Percentiles rank a stretch among this genome's conserved stretches.
Conservation (phyloP, 352 stramenopile genomes). For the Phytophthora pisi region DNA sequence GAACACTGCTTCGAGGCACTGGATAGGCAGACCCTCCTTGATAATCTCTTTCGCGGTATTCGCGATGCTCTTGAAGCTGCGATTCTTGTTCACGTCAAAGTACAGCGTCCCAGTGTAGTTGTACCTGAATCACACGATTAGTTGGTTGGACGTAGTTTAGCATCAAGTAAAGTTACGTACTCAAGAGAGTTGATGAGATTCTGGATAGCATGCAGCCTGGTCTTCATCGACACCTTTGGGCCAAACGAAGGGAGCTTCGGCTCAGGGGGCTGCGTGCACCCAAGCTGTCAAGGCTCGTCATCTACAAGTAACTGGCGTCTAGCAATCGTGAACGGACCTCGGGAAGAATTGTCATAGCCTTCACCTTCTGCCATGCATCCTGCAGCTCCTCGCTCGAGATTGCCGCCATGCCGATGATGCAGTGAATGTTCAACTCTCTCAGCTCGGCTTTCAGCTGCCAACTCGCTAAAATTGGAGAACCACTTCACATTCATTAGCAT, state of each 20-base stretch:
- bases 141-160: background rate
- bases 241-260: conserved; percentile 67
- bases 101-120: conserved; percentile 90
- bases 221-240: conserved; percentile 65
- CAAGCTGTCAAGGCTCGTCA: background rate
- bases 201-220: conserved; percentile 61
- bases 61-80: conserved; percentile 89
- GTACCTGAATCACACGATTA: conserved; percentile 42
- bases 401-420: conserved; percentile 43
- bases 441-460: background rate
- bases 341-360: conserved; percentile 53
- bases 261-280: conserved; percentile 46
- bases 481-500: background rate
- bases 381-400: conserved; percentile 72
- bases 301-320: background rate
- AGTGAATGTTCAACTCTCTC: background rate
- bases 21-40: conserved; percentile 82
- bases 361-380: conserved; percentile 72
- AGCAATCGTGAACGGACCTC: conserved; percentile 40
- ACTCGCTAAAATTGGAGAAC: conserved; percentile 24
- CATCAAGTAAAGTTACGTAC: conserved; percentile 34
- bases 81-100: conserved; percentile 89
- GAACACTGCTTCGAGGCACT: conserved; percentile 91
- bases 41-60: conserved; percentile 88
- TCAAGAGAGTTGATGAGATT: conserved; percentile 73